Evolutionary conservation across 805 yeast genomes (phyloP).

Genomic region (Barnettozyma salicaria): DNA sequence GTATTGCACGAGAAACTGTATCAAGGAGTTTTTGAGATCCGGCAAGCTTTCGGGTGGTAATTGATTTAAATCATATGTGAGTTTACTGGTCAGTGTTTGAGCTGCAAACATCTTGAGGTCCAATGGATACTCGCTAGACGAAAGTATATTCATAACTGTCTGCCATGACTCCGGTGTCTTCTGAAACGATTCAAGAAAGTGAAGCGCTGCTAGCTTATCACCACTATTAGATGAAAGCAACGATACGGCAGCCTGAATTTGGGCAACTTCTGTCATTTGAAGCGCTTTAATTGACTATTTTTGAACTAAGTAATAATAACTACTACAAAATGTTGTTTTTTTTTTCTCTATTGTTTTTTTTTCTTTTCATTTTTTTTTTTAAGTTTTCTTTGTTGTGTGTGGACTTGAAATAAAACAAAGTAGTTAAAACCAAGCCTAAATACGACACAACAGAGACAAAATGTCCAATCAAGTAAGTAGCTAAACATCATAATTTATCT

Average conservation of each 20-base stretch:
- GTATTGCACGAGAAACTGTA: constrained; percentile 50
- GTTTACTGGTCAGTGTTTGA: constrained; percentile 80
- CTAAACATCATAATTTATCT: too few species aligned
- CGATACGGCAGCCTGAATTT: constrained; percentile 23
- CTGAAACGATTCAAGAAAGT: constrained; percentile 74
- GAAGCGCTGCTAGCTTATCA: constrained; percentile 40
- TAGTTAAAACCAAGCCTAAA: too few species aligned
- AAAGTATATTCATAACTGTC: constrained; percentile 50
- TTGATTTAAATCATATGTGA: constrained; percentile 80
- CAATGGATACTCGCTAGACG: constrained; percentile 28
- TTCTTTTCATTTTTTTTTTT: not conserved
- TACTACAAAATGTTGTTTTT: not conserved
- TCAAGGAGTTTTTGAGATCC: constrained; percentile 61
- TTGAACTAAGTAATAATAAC: not conserved
- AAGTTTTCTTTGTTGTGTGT: not conserved
- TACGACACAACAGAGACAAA: constrained; percentile 33
- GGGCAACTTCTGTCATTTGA: constrained; percentile 6
- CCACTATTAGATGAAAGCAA: constrained; percentile 23
- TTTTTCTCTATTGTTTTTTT: not conserved
- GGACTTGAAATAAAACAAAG: not conserved
- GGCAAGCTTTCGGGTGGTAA: constrained; percentile 52
- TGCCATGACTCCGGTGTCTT: constrained; percentile 81
- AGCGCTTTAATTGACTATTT: not conserved
- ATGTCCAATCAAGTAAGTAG: constrained; percentile 20
- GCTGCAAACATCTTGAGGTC: constrained; percentile 79